Percentiles rank a stretch among this genome's conserved stretches.
phyloP scores from a whole-genome alignment of 202 grass and related monocot genomes.

The Panicum virgatum region DNA sequence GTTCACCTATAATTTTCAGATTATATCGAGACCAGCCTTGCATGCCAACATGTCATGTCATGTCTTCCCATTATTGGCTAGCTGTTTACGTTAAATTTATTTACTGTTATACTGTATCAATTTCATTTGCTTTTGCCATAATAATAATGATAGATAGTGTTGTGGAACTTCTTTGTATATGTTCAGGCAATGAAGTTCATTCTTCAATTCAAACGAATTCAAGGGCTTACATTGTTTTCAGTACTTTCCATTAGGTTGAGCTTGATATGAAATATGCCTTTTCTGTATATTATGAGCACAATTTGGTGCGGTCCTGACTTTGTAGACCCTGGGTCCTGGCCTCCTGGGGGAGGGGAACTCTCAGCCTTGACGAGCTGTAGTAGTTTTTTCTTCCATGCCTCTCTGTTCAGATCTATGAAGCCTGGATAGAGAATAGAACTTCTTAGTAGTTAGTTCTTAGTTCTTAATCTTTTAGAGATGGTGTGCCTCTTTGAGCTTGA shows the following conservation, averaged over 20 bases:
- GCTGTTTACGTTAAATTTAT: not conserved
- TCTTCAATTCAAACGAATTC: not conserved
- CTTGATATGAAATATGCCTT: not conserved
- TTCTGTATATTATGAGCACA: not conserved
- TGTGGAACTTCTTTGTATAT: not conserved
- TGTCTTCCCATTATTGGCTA: not conserved
- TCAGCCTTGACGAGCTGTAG: not conserved
- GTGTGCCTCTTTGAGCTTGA: not conserved
- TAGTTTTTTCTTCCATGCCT: not conserved
- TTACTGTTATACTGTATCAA: not conserved
- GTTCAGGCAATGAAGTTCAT: not conserved
- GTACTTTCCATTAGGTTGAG: not conserved
- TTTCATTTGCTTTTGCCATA: not conserved
- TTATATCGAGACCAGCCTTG: conserved; percentile 4
- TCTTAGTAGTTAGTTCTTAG: not conserved
- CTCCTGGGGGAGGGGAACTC: not conserved
- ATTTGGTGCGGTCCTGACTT: not conserved
- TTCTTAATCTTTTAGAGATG: not conserved
- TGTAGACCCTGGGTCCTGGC: not conserved
- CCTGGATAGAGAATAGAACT: not conserved
- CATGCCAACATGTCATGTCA: not conserved
- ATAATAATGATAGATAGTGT: not conserved
- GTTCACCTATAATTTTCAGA: conserved; percentile 16
- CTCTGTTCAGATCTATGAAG: not conserved
- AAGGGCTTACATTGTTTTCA: not conserved